Percentiles rank a stretch among this genome's conserved stretches.
Conservation (phyloP, 1,284 basidiomycete genomes). For the Tilletiopsis washingtonensis region DNA sequence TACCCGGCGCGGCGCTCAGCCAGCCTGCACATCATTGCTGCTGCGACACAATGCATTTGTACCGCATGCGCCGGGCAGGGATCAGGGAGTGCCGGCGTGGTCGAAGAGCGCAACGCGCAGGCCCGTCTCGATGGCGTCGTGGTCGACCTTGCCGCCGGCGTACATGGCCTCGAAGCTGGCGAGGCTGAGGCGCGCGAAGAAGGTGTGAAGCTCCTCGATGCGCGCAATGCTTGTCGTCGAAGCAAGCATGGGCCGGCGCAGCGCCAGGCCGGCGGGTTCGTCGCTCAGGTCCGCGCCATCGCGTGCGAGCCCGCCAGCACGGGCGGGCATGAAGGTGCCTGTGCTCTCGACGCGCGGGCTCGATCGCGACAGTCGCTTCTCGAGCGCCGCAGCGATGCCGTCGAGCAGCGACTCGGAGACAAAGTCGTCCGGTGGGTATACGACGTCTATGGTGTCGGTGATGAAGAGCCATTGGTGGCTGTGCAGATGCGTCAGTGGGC, state of each 20-base stretch:
- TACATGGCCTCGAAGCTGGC: background rate
- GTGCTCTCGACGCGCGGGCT: background rate
- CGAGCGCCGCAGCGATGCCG: constrained; percentile 64
- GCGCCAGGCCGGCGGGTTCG: too few relatives aligned
- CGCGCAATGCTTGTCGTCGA: background rate
- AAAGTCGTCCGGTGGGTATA: constrained; percentile 77
- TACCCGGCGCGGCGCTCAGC: too few relatives aligned
- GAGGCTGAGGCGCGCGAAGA: background rate
- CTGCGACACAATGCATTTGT: too few relatives aligned
- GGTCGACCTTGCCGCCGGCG: background rate
- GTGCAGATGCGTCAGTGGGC: constrained; percentile 1
- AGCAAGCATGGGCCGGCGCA: background rate
- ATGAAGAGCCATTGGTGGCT: constrained; percentile 99
- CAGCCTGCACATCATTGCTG: too few relatives aligned
- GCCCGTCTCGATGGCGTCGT: background rate
- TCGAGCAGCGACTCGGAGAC: constrained; percentile 81
- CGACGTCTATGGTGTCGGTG: constrained; percentile 91
- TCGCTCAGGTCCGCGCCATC: too few relatives aligned
- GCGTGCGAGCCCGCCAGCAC: too few relatives aligned
- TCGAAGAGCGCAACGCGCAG: background rate
- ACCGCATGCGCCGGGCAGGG: too few relatives aligned
- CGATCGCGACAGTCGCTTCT: constrained; percentile 42
- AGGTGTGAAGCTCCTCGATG: background rate
- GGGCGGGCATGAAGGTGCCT: background rate
- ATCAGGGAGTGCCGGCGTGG: too few relatives aligned